Evolutionary conservation across 1,139 yeast species (phyloP).

Genomic region (Meyerozyma elateridarum): DNA sequence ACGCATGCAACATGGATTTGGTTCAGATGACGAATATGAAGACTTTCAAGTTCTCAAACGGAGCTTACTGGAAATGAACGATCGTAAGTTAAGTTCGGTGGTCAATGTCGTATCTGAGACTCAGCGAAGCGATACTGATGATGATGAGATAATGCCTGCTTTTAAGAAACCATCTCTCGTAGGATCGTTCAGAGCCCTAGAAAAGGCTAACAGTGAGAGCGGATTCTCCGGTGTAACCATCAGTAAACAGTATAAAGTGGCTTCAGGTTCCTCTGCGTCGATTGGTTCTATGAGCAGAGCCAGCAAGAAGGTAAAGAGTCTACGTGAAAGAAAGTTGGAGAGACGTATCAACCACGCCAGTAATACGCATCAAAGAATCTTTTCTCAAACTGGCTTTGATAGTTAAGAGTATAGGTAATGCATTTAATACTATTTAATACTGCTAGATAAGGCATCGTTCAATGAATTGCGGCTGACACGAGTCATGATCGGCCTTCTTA

Average conservation of each 20-base stretch:
- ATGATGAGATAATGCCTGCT: constrained; percentile 32
- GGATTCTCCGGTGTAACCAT: constrained; percentile 52
- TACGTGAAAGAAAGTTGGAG: constrained; percentile 27
- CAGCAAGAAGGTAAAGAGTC: constrained; percentile 20
- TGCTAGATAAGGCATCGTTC: constrained; percentile 27
- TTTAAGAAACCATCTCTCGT: constrained; percentile 47
- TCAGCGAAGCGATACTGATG: constrained; percentile 26
- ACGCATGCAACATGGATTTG: constrained; percentile 33
- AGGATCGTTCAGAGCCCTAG: constrained; percentile 40
- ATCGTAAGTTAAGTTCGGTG: constrained; percentile 11
- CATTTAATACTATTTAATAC: constrained; percentile 4
- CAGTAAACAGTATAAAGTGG: constrained; percentile 52
- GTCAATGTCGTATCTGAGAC: constrained; percentile 16
- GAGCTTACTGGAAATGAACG: constrained; percentile 12
- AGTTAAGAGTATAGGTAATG: constrained; percentile 6
- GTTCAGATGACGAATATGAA: constrained; percentile 34
- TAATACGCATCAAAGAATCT: constrained; percentile 15
- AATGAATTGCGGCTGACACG: constrained; percentile 30
- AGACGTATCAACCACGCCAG: constrained; percentile 21
- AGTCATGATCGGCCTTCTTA: constrained; percentile 10
- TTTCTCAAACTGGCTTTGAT: constrained; percentile 21
- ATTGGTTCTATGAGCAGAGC: constrained; percentile 48
- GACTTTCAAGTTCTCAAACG: constrained; percentile 46
- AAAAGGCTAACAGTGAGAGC: constrained; percentile 24
- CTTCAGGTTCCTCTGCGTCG: constrained; percentile 56